Conservation (phyloP, 2,329 filamentous ascomycete species). For the Daldinia eschscholtzii region DNA sequence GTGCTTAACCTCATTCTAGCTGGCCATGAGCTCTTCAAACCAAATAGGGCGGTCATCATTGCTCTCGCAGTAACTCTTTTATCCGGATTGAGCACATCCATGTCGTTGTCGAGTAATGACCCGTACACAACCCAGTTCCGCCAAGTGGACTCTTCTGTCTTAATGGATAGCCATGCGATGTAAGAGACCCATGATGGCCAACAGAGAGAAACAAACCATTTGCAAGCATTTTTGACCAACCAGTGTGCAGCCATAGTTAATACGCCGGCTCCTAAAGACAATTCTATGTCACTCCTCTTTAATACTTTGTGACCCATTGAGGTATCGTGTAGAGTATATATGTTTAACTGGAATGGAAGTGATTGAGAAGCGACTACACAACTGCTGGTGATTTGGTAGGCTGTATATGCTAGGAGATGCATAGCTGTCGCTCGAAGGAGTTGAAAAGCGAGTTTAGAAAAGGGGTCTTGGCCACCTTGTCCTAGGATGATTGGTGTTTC, state of each 20-base stretch:
- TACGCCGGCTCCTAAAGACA: constrained; percentile 22
- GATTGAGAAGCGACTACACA: constrained; percentile 12
- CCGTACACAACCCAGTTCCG: constrained; percentile 20
- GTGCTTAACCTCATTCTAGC: constrained; percentile 40
- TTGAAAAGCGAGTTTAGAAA: constrained; percentile 31
- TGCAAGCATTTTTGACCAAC: constrained; percentile 31
- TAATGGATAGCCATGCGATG: constrained; percentile 42
- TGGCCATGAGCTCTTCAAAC: constrained; percentile 48
- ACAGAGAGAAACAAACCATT: constrained; percentile 11
- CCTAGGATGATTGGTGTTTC: constrained; percentile 39
- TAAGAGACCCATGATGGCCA: constrained; percentile 39
- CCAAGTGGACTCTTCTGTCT: constrained; percentile 20
- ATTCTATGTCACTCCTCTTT: not conserved
- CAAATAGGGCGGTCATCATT: constrained; percentile 45
- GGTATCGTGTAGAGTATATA: not conserved
- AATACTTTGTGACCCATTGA: not conserved
- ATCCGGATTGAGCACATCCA: constrained; percentile 34
- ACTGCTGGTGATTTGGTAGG: constrained; percentile 45
- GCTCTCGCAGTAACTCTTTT: constrained; percentile 38
- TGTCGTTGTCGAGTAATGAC: constrained; percentile 27
- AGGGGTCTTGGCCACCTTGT: constrained; percentile 23
- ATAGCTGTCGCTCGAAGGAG: constrained; percentile 46
- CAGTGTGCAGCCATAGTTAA: constrained; percentile 37
- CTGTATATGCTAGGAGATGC: constrained; percentile 47
- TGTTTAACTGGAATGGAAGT: not conserved